Evolutionary conservation across 768 basidiomycete species (phyloP).

Genomic region (Cytidiella melzeri): DNA sequence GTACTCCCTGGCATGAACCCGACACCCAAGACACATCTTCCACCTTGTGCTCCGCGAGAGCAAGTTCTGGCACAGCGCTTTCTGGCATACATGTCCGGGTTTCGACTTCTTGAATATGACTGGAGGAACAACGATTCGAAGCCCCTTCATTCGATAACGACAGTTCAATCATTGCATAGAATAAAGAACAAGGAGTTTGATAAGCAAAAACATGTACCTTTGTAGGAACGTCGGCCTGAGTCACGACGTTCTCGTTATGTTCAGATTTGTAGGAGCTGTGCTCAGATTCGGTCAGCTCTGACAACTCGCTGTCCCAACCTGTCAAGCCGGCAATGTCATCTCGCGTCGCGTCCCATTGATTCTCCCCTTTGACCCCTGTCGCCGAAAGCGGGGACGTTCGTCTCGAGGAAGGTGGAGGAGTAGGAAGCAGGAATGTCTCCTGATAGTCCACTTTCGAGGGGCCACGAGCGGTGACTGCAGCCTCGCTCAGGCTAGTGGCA

Average conservation of each 20-base stretch:
- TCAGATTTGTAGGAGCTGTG: slow-evolving; percentile 12
- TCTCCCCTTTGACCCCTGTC: no score
- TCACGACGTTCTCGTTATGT: slow-evolving; percentile 11
- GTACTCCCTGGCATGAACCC: slow-evolving; percentile 3
- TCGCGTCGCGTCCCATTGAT: no score
- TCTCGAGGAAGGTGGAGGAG: no score
- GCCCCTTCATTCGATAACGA: not conserved
- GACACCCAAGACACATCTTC: slow-evolving; percentile 17
- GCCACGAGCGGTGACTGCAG: no score
- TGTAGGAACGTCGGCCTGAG: not conserved
- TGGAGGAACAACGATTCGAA: not conserved
- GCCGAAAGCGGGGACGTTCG: no score
- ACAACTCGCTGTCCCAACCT: slow-evolving; percentile 20
- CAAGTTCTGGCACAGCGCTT: slow-evolving; percentile 17
- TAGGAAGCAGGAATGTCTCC: no score
- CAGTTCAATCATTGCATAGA: not conserved
- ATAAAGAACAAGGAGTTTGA: not conserved
- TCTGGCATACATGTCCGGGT: slow-evolving; percentile 10
- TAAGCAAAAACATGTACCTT: not conserved
- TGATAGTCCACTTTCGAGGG: no score
- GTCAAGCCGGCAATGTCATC: no score
- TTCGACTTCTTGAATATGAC: not conserved
- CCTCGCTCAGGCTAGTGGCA: no score
- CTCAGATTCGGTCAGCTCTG: slow-evolving; percentile 22
- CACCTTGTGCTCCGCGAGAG: slow-evolving; percentile 10